Base-by-base conservation (phyloP, 345 rosid species). In the Rhizophora apiculata region DNA sequence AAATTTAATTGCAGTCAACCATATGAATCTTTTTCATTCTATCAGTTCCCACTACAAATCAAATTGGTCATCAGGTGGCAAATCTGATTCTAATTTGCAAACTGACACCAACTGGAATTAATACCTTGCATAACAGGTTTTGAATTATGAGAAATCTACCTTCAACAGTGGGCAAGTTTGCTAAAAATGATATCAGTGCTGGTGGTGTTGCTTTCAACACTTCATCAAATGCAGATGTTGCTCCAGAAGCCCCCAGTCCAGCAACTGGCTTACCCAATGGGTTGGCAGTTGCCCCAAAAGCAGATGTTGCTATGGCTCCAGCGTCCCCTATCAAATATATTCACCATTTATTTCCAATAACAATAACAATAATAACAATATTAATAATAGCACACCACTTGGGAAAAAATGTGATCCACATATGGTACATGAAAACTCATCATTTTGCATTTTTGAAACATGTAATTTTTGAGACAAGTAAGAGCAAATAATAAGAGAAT, bases 121-220 rank as follows among this genome's bases (percentile, higher is more conserved):
- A 60, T 4, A 46, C 39, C 48, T 63, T 24, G 49, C 67, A 54
- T 29, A 59, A 34, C 49, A 4, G 52, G 51, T 34, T 52, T 32
- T 3, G 21, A 77, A 66, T 56, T 65, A 71, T 63, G n/a, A 75
- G 63, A 74, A 32, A 60, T 51, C 16, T 72, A 93, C 98, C 96
- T 65, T 91, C 97, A 51, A 87, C 78, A 26, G 54, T 60, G 53
- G 98, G 98, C 85, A 94, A 81, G 78, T 76, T 88, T 26, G 89
- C 85, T 77, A 91, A 77, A 83, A 94, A 87, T 29, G 93, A 85
- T 39, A 82, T 53, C 78, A 91, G 63, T 71, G 92, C 84, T 69
- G 96, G 90, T 30, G 98, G 91, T 72, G 97, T 85, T 49, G 85
- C 93, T 86, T 87, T 94, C 80, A 87, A 70, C 70, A 86, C 72